phyloP scores from a whole-genome alignment of 225 moss, liverwort and hornwort species.

The Physcomitrellopsis africana region DNA sequence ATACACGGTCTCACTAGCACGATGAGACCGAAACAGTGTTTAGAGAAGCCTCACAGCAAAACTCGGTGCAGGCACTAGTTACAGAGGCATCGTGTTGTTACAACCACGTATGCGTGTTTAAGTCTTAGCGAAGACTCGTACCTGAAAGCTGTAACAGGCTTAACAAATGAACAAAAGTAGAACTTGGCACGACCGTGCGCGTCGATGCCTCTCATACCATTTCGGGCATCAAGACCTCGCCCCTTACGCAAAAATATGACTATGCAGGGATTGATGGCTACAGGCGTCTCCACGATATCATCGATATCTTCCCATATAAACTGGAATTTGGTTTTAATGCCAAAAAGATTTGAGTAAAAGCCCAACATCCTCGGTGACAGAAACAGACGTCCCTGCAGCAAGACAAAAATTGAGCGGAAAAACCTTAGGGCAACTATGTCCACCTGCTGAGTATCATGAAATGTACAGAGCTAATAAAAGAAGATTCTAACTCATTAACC shows the following conservation, averaged over 20 bases:
- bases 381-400: constrained; percentile 85
- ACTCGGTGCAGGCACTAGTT: not conserved
- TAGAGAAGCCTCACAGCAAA: not conserved
- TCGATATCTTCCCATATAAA: constrained; percentile 97
- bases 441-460: not conserved
- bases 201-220: constrained; percentile 81
- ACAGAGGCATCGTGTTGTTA: not conserved
- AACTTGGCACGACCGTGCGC: constrained; percentile 77
- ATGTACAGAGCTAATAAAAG: not conserved
- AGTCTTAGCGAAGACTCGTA: constrained; percentile 17
- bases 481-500: not conserved
- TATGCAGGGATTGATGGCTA: constrained; percentile 80
- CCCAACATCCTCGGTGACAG: constrained; percentile 92
- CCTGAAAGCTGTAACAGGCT: constrained; percentile 86
- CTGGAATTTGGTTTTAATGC: constrained; percentile 94
- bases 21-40: too few relatives aligned
- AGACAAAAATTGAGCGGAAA: not conserved
- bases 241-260: constrained; percentile 76
- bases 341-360: constrained; percentile 93
- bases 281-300: constrained; percentile 81
- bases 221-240: constrained; percentile 70
- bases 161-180: constrained; percentile 89
- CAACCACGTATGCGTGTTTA: not conserved
- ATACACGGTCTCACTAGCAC: too few relatives aligned
- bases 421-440: not conserved